Conservation (phyloP, 2,329 filamentous ascomycete genomes). For the Aspergillus hiratsukae region DNA sequence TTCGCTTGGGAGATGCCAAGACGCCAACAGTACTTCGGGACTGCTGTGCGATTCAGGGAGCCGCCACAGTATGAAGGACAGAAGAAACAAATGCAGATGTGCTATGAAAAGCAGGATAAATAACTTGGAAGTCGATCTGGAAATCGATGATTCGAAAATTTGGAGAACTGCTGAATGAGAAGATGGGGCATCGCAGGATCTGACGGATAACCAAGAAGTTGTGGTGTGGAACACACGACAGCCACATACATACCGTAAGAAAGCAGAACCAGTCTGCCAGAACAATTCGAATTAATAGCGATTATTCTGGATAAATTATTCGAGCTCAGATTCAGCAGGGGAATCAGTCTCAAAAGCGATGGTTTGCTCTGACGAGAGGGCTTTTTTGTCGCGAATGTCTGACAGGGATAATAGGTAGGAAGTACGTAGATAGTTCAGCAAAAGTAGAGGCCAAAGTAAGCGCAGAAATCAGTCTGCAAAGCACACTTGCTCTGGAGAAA, state of each 20-base stretch:
- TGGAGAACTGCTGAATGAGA: slow-evolving; percentile 11
- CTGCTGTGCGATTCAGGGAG: slow-evolving; percentile 9
- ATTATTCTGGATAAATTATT: not conserved
- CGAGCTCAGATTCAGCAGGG: not conserved
- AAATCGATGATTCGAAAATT: not conserved
- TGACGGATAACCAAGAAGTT: slow-evolving; percentile 14
- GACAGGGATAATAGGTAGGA: slow-evolving; percentile 27
- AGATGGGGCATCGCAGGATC: slow-evolving; percentile 21
- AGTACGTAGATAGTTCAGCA: not conserved
- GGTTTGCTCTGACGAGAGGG: slow-evolving; percentile 8
- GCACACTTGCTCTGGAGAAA: not conserved
- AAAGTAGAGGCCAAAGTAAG: slow-evolving; percentile 17
- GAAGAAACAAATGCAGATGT: not conserved
- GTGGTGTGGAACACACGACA: slow-evolving; percentile 14
- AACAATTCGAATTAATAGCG: not conserved
- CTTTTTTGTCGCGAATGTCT: slow-evolving; percentile 21
- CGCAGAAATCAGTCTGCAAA: slow-evolving; percentile 10
- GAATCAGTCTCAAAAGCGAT: not conserved
- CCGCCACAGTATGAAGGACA: slow-evolving; percentile 8
- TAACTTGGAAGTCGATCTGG: not conserved
- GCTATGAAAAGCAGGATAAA: slow-evolving; percentile 3
- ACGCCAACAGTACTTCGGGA: slow-evolving; percentile 17
- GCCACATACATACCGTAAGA: slow-evolving; percentile 20
- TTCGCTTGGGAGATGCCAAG: slow-evolving; percentile 36
- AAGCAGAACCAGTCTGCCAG: slow-evolving; percentile 11